Evolutionary conservation across 2,329 filamentous ascomycete species (phyloP), one percentile per base, ranked within the genome.

Genomic region (Madurella mycetomatis): DNA sequence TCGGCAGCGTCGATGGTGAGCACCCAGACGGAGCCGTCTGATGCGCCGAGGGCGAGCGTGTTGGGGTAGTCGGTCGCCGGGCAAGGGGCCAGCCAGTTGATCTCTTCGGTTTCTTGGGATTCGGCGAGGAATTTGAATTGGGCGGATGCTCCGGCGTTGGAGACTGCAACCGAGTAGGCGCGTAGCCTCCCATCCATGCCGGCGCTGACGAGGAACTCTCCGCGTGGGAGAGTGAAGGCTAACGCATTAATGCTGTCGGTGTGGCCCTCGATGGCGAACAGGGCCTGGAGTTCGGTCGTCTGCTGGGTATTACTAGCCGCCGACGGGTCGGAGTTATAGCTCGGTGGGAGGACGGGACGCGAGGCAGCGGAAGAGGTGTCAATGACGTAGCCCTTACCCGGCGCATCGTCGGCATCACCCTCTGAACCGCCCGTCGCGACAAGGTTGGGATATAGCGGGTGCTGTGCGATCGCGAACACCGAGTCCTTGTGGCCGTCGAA

Each of bases 1-100:
- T 89, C 84, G 51, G 77, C 76, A 31, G 81, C 75, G 69, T 92
- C 86, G 65, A 97, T 80, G n/a, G 85, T 86, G 74, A 96, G 96
- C 9, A 99, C 87, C 94, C 94, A 99, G 41, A 96, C 91, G 49
- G 86, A 92, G 52, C 94, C 94, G 68, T 99, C 92, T 37, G 82
- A 88, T 34, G 91, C 91, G 54, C 94, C 94, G 8, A 99, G 75
- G 0, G 94, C 94, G 58, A 99, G 69, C 9, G 90, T 85, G 73
- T 96, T 95, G 57, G 87, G 82, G 67, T 89, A 83, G 5, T 77
- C 74, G 12, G 84, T 71, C 57, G 85, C 78, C 1, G 92, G 91
- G 67, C 89, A 95, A 0, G 90, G 73, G 1, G 78, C 73, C 34
- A 97, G 72, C 92, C 92, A 99, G 76, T 94, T 95, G 66, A 99